These are phyloP conservation scores for Ormosia emarginata DNA, from an alignment of 306 rosid genomes.

Conservation along the genomic window DNA sequence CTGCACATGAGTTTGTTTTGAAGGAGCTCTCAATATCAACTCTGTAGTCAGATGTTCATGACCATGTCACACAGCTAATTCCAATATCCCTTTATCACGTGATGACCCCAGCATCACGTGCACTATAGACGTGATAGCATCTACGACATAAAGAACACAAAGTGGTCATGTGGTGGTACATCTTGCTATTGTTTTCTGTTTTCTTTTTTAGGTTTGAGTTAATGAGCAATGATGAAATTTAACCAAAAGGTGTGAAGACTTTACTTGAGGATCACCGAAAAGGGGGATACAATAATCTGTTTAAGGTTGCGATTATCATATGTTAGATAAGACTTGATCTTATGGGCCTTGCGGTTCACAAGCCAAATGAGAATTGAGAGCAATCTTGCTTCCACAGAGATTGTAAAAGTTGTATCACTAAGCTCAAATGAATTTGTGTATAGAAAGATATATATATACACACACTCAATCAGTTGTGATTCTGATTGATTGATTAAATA, in stretches of 20 bases:
- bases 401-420: too few relatives aligned
- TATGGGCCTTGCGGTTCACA: constrained; percentile 16
- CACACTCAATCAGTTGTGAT: too few relatives aligned
- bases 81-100: constrained; percentile 20
- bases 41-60: neutral
- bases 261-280: neutral
- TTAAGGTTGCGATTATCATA: neutral
- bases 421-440: too few relatives aligned
- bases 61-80: constrained; percentile 37
- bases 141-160: neutral
- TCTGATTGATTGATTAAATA: too few relatives aligned
- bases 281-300: neutral
- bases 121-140: constrained; percentile 19
- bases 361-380: neutral
- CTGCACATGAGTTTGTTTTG: constrained; percentile 30
- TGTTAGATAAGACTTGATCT: neutral
- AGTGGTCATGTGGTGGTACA: neutral
- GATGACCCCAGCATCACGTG: constrained; percentile 11
- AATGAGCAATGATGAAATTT: neutral
- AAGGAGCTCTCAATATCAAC: constrained; percentile 13
- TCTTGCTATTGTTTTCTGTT: neutral
- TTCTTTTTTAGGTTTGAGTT: constrained; percentile 5
- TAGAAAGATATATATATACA: too few relatives aligned
- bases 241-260: neutral
- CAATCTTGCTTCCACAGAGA: too few relatives aligned